Base-by-base conservation (phyloP, 768 basidiomycete species). In the Thelephora aurantiotincta region DNA sequence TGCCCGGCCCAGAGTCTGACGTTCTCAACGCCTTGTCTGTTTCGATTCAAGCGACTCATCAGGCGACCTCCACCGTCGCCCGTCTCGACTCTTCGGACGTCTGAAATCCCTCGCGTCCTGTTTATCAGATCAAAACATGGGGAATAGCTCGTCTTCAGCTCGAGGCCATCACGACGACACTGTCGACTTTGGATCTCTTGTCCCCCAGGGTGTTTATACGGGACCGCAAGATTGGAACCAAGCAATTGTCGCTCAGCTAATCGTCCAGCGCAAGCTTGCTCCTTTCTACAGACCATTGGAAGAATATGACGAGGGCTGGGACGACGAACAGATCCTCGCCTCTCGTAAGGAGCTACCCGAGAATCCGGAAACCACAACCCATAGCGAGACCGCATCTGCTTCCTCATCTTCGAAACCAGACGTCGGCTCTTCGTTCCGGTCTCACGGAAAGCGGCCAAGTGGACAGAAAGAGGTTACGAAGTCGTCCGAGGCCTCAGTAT, bases 201-300 rank as follows among this genome's bases (percentile, higher is more conserved):
- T 74, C 47, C 90, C 90, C 16, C 85, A 89, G 57, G 89, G 88
- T 57, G 76, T 91, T 52, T 93, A 93, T 68, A 80, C 85, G 16
- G 85, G 81, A 19, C 67, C 75, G 42, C 74, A 75, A 58, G 93
- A 97, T 66, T 97, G 91, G 82, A 91, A 90, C 60, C 86, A 92
- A 55, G 63, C 77, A 47, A 67, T 87, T 50, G 92, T 94, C 52
- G 80, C 84, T 51, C 82, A 87, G 64, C 75, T 94, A 59, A 91
- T 99, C 62, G 68, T 82, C 57, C 81, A 87, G 55, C 80, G 89
- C 61, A 82, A 75, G 57, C 76, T 99, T 36, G 91, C 93, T 0
- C 96, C 96, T 1, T 98, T 97, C 67, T 98, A 97, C 63, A 77
- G 91, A 33, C 94, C 96, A 11, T 71, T 99, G 38, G 91, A 96